Evolutionary conservation across 208 protist genomes (phyloP).

Genomic region (Acanthamoeba castellanii): DNA sequence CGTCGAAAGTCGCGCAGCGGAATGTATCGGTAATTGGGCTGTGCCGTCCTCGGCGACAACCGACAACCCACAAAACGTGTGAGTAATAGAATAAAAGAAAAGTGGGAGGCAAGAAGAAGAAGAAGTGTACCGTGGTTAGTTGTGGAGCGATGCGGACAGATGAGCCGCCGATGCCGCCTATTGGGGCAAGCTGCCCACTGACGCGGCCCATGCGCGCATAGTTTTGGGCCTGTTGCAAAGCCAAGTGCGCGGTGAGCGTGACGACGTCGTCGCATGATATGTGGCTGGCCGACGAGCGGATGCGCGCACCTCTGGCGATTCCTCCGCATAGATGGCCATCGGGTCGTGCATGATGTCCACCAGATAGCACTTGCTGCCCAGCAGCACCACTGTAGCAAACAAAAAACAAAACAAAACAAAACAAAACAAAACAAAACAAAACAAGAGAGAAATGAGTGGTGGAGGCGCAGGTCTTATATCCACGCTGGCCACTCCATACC

Average conservation of each 20-base stretch:
- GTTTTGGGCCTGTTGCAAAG: background rate
- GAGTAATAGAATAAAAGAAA: too few species aligned
- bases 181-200: background rate
- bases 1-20: conserved; percentile 46
- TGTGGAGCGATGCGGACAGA: background rate
- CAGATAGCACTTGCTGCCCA: background rate
- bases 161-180: conserved; percentile 49
- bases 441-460: background rate
- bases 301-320: background rate
- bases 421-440: too few species aligned
- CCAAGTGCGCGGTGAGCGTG: too few species aligned
- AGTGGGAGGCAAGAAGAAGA: background rate
- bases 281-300: too few species aligned
- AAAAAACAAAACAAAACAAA: too few species aligned
- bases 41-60: background rate
- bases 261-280: background rate
- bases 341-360: conserved; percentile 36
- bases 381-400: background rate
- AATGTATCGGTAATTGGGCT: conserved; percentile 24
- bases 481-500: too few species aligned
- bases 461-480: background rate
- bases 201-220: conserved; percentile 8
- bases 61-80: too few species aligned
- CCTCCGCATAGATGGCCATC: conserved; percentile 57
- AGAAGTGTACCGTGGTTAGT: background rate